These are phyloP conservation scores for Zoysia pacifica DNA, from an alignment of 176 grass and related monocot species.

Conservation along the genomic window DNA sequence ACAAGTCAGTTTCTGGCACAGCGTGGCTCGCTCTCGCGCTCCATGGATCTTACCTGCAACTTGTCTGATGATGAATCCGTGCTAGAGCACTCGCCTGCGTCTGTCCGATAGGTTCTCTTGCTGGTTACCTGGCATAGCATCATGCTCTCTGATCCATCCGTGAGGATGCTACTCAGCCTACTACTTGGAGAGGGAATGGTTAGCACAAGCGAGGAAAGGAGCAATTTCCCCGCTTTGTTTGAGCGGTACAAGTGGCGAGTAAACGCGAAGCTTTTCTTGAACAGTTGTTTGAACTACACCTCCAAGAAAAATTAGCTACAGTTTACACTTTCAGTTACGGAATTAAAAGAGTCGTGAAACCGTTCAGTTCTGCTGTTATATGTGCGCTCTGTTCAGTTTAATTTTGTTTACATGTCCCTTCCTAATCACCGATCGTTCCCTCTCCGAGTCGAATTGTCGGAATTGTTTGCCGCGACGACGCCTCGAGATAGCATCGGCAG, in stretches of 20 bases:
- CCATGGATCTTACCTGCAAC: neutral
- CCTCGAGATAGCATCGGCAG: constrained; percentile 23
- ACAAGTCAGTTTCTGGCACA: constrained; percentile 27
- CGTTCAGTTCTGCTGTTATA: neutral
- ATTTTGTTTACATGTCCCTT: neutral
- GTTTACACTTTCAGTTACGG: constrained; percentile 26
- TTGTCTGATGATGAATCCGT: neutral
- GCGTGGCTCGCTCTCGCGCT: neutral
- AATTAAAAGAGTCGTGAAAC: constrained; percentile 20
- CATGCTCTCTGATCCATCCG: no score
- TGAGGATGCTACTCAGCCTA: no score
- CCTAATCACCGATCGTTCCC: neutral
- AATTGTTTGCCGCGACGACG: constrained; percentile 33
- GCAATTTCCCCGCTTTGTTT: neutral
- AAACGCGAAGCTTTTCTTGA: neutral
- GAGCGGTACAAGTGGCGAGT: neutral
- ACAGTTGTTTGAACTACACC: neutral
- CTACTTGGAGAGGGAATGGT: neutral
- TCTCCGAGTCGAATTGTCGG: neutral
- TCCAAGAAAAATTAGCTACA: neutral
- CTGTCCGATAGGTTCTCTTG: no score
- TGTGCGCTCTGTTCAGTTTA: neutral
- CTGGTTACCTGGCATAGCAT: no score
- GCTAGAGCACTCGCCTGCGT: no score
- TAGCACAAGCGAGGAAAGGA: neutral